Percentiles rank a stretch among this genome's conserved stretches.
These are phyloP conservation scores for Marchantia paleacea DNA, from an alignment of 225 moss, liverwort and hornwort genomes.

Conservation along the genomic window DNA sequence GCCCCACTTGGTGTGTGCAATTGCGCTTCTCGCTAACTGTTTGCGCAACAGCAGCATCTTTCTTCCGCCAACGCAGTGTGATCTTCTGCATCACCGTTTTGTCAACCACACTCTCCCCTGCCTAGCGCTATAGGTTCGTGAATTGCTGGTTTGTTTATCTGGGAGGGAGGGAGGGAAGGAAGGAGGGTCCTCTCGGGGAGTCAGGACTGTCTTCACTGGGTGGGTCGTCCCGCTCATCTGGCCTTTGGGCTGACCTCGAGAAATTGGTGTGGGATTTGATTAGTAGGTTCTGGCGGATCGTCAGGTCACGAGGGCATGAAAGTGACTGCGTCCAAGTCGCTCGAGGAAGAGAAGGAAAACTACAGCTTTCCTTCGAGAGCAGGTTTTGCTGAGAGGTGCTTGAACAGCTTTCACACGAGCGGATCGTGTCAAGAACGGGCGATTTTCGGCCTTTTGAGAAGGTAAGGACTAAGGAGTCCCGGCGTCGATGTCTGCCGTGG, in stretches of 20 bases:
- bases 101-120: background rate
- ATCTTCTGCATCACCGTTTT: background rate
- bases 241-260: background rate
- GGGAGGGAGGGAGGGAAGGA: background rate
- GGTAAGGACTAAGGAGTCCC: background rate
- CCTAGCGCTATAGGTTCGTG: background rate
- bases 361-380: background rate
- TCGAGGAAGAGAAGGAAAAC: background rate
- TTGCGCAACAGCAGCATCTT: background rate
- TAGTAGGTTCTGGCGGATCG: background rate
- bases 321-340: background rate
- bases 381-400: background rate
- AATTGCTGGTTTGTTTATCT: background rate
- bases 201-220: background rate
- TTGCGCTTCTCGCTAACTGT: background rate
- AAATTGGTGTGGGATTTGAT: background rate
- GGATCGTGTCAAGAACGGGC: background rate
- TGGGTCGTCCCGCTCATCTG: background rate
- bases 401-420: conserved; percentile 7
- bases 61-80: background rate
- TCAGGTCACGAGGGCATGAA: background rate
- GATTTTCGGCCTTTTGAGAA: background rate
- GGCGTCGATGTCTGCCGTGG: background rate
- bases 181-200: background rate
- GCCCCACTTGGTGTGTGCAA: background rate